A percentile compares a stretch with the other conserved stretches of the same genome.
Conservation (phyloP, 345 rosid genomes). For the Eucalyptus regnans region DNA sequence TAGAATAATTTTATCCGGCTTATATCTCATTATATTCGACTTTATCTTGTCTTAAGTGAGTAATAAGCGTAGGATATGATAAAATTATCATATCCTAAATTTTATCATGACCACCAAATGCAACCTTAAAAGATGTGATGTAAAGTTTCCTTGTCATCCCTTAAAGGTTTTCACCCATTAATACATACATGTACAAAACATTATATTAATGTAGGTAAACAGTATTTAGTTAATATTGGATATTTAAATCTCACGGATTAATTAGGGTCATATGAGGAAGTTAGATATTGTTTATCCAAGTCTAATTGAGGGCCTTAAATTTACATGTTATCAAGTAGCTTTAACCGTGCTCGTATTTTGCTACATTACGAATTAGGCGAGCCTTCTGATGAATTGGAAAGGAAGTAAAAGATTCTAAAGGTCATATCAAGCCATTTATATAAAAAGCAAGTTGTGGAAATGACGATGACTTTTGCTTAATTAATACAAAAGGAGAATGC, state of each 20-base stretch:
- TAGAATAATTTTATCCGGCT: rapidly evolving
- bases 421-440: not conserved
- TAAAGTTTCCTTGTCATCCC: not conserved
- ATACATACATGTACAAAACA: not conserved
- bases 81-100: too few species aligned
- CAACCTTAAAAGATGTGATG: not conserved
- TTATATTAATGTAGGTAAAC: not conserved
- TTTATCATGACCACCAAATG: rapidly evolving
- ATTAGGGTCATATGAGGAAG: not conserved
- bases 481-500: too few species aligned
- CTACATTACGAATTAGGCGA: not conserved
- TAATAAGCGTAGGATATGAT: rapidly evolving
- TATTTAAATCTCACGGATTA: not conserved
- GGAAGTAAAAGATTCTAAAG: not conserved
- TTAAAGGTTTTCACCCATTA: not conserved
- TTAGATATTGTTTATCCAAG: not conserved
- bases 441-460: not conserved
- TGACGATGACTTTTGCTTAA: not conserved
- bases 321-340: not conserved
- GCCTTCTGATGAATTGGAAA: not conserved
- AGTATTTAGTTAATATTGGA: too few species aligned
- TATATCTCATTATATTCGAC: too few species aligned
- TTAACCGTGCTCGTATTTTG: too few species aligned
- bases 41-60: too few species aligned
- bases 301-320: not conserved